A percentile compares a stretch with the other conserved stretches of the same genome.
Evolutionary conservation across 805 yeast genomes (phyloP).

Genomic region (Nakazawaea populi): DNA sequence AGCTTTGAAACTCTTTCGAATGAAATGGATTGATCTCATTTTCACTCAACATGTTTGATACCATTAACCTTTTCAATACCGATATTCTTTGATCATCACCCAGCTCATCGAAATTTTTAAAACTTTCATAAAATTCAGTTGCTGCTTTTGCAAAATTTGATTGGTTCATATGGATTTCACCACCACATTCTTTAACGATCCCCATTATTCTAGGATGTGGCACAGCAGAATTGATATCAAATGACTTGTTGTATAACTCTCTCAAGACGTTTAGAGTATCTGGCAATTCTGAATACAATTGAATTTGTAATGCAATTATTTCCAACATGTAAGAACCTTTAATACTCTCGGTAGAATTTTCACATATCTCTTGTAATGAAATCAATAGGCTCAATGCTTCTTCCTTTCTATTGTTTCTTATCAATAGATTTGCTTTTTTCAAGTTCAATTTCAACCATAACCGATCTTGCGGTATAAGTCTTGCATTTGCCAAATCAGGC

Average conservation of each 20-base stretch:
- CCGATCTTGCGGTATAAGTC: slow-evolving; percentile 25
- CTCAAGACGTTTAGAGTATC: slow-evolving; percentile 27
- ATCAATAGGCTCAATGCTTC: slow-evolving; percentile 30
- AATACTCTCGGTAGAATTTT: slow-evolving; percentile 35
- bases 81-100: slow-evolving; percentile 56
- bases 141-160: slow-evolving; percentile 53
- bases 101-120: slow-evolving; percentile 43
- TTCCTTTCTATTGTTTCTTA: slow-evolving; percentile 22
- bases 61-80: slow-evolving; percentile 54
- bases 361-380: slow-evolving; percentile 31
- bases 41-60: slow-evolving; percentile 58
- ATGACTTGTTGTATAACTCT: slow-evolving; percentile 42
- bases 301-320: slow-evolving; percentile 61
- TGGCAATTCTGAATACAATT: slow-evolving; percentile 34
- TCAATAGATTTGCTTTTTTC: slow-evolving; percentile 33
- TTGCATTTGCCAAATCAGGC: background rate
- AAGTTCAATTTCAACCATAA: slow-evolving; percentile 43
- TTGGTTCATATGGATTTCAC: slow-evolving; percentile 55
- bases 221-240: slow-evolving; percentile 50
- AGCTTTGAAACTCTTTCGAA: slow-evolving; percentile 56
- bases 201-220: slow-evolving; percentile 76
- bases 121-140: slow-evolving; percentile 41
- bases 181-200: slow-evolving; percentile 72
- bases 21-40: slow-evolving; percentile 67
- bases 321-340: slow-evolving; percentile 50